Base-by-base conservation (phyloP, 148 eudicot species). In the Selenicereus undatus region DNA sequence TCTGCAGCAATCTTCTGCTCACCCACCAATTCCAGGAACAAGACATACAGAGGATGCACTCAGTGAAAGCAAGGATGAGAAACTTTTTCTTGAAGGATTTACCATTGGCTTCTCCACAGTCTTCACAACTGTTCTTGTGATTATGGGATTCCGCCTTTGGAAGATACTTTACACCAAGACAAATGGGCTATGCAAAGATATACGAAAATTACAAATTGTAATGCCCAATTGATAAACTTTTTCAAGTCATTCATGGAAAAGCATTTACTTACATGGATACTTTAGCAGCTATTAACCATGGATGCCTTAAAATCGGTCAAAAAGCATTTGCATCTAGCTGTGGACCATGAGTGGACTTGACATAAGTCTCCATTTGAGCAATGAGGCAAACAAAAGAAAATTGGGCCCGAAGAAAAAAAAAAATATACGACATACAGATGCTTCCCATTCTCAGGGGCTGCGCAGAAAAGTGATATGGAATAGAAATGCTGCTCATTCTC, bases 1-100 rank as follows among this genome's bases (percentile, higher is more conserved):
- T 48, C 43, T 88, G 62, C 89, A 83, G 13, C 52, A 48, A 48
- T 48, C 52, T 48, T 48, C 14, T 48, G 52, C 52, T 48, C 52
- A 48, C 0, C 13, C 52, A 48, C 0, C 52, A 48, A 12, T 9
- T 11, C 52, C 52, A 48, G 52, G 52, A 48, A 48, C 13, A 48
- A 12, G 12, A 48, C 5, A 48, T 10, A 32, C 1, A 32, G 52
- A 48, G 52, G 13, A 48, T 11, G 8, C 52, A 0, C 0, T 48
- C 52, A 11, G 1, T 48, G 13, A 48, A 48, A 48, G 52, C 52
- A 48, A 48, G 43, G 5, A 39, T 12, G 13, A 10, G 52, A 12
- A 48, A 48, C 52, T 48, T 48, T 48, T 48, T 48, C 2, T 12
- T 48, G 14, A 48, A 10, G 52, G 52, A 48, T 48, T 48, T 48